Evolutionary conservation across 2,329 filamentous ascomycete genomes (phyloP).

Genomic region (Xylariaceae sp.): DNA sequence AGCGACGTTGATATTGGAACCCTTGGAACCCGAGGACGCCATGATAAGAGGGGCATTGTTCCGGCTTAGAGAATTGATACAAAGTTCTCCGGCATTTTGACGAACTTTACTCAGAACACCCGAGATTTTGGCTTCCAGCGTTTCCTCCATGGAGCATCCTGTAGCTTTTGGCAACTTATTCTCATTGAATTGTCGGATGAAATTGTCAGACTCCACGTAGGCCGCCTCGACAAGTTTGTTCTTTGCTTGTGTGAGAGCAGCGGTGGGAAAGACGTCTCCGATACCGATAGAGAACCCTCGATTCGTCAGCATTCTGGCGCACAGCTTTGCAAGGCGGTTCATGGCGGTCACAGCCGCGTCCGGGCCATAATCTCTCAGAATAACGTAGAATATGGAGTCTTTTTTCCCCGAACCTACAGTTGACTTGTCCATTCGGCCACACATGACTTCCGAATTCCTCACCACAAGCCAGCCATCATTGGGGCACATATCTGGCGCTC

Average conservation of each 20-base stretch:
- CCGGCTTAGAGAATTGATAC: slow-evolving; percentile 81
- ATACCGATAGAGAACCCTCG: slow-evolving; percentile 95
- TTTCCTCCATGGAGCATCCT: slow-evolving; percentile 87
- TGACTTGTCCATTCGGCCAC: slow-evolving; percentile 94
- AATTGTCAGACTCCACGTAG: slow-evolving; percentile 73
- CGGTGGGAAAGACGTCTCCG: slow-evolving; percentile 83
- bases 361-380: slow-evolving; percentile 89
- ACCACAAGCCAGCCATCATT: slow-evolving; percentile 90
- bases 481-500: slow-evolving; percentile 65
- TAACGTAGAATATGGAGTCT: slow-evolving; percentile 94
- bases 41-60: slow-evolving; percentile 94
- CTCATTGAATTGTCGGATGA: slow-evolving; percentile 73
- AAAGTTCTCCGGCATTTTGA: slow-evolving; percentile 83
- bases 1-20: slow-evolving; percentile 94
- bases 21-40: slow-evolving; percentile 96
- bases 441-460: slow-evolving; percentile 96
- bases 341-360: slow-evolving; percentile 84
- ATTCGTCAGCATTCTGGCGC: slow-evolving; percentile 80
- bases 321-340: slow-evolving; percentile 89
- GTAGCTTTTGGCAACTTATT: slow-evolving; percentile 80
- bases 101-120: slow-evolving; percentile 89
- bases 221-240: slow-evolving; percentile 69
- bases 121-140: slow-evolving; percentile 83
- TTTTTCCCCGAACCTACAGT: slow-evolving; percentile 98
- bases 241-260: slow-evolving; percentile 65